Conservation (phyloP, 768 basidiomycete species). For the Pholiota molesta region DNA sequence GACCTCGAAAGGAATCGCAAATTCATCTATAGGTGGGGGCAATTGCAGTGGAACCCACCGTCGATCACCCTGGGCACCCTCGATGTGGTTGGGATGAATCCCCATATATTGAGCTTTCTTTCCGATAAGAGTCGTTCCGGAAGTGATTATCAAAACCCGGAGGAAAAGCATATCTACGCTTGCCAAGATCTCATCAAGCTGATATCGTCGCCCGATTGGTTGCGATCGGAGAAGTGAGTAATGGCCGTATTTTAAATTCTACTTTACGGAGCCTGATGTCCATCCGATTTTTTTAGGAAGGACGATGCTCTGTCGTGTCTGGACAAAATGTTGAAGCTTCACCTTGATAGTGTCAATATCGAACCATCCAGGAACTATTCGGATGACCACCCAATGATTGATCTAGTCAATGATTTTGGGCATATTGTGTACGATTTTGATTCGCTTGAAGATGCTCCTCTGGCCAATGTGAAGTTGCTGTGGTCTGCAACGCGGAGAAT, state of each 20-base stretch:
- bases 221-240: constrained; percentile 12
- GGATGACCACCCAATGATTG: constrained; percentile 5
- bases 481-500: constrained; percentile 17
- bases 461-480: constrained; percentile 12
- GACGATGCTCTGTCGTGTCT: constrained; percentile 9
- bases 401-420: constrained; percentile 5
- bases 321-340: constrained; percentile 12
- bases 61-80: background rate
- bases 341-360: constrained; percentile 8
- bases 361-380: constrained; percentile 1
- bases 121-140: constrained; percentile 7
- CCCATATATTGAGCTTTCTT: constrained; percentile 16
- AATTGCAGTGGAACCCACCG: constrained; percentile 4
- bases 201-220: constrained; percentile 15
- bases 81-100: constrained; percentile 16
- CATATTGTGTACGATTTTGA: constrained; percentile 10
- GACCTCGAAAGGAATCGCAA: background rate
- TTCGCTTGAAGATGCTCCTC: constrained; percentile 7
- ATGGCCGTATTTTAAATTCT: background rate
- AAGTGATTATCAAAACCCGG: constrained; percentile 2
- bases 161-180: constrained; percentile 7
- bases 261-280: background rate
- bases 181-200: constrained; percentile 10
- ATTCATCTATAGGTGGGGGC: constrained; percentile 14
- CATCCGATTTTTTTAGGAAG: background rate